Evolutionary conservation across 2,329 filamentous ascomycete species (phyloP).

Genomic region (Penicillium hesseltinei): DNA sequence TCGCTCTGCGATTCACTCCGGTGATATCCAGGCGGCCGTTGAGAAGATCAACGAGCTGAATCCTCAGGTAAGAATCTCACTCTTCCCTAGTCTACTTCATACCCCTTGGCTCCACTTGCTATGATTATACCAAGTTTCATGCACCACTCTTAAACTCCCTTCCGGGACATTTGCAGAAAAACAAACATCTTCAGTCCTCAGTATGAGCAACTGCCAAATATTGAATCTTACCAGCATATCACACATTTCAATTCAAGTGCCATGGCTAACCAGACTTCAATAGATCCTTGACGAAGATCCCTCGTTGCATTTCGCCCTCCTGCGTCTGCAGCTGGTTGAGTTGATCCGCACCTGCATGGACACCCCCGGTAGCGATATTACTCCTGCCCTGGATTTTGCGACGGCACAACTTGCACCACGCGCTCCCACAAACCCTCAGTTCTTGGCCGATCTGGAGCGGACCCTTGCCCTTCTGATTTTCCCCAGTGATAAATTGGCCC

Average conservation of each 20-base stretch:
- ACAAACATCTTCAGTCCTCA: constrained; percentile 75
- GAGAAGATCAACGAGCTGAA: constrained; percentile 85
- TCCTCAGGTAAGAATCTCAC: constrained; percentile 70
- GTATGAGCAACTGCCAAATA: constrained; percentile 63
- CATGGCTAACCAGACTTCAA: constrained; percentile 24
- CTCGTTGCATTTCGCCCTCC: constrained; percentile 80
- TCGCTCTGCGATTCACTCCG: constrained; percentile 77
- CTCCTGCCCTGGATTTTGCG: constrained; percentile 79
- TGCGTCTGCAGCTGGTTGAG: constrained; percentile 90
- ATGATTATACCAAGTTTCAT: constrained; percentile 99
- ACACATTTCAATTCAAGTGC: constrained; percentile 14
- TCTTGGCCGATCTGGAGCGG: constrained; percentile 81
- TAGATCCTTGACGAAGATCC: constrained; percentile 86
- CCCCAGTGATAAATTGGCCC: constrained; percentile 72
- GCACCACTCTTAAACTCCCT: constrained; percentile 97
- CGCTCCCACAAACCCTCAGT: constrained; percentile 76
- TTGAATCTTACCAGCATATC: constrained; percentile 12
- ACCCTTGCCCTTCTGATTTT: constrained; percentile 94
- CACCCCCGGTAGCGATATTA: constrained; percentile 68
- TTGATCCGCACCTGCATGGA: constrained; percentile 76
- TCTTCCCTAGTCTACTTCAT: constrained; percentile 9
- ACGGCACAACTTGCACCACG: constrained; percentile 82
- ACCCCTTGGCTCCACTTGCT: constrained; percentile 43
- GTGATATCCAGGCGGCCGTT: constrained; percentile 82
- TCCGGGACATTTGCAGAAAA: constrained; percentile 82